phyloP scores from a whole-genome alignment of 2,329 filamentous ascomycete genomes.

The Corynespora cassiicola region DNA sequence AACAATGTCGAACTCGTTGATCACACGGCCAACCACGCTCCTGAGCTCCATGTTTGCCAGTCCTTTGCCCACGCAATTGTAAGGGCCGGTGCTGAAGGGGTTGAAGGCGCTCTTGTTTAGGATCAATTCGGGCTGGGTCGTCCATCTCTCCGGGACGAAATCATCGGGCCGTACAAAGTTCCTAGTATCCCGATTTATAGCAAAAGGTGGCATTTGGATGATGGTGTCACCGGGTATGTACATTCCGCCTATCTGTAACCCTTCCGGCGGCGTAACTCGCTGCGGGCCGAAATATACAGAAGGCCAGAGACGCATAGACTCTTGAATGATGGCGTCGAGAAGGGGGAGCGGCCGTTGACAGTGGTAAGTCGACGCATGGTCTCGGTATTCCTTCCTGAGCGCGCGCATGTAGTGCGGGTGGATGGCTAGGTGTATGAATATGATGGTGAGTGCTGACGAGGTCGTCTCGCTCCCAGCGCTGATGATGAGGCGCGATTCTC shows the following conservation, averaged over 20 bases:
- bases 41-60: constrained; percentile 70
- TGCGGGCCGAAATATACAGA: constrained; percentile 32
- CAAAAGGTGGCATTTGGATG: constrained; percentile 26
- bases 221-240: constrained; percentile 37
- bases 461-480: constrained; percentile 54
- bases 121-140: constrained; percentile 20
- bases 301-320: constrained; percentile 35
- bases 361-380: constrained; percentile 9
- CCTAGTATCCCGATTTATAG: constrained; percentile 21
- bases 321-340: constrained; percentile 41
- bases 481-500: constrained; percentile 39
- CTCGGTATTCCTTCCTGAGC: constrained; percentile 27
- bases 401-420: constrained; percentile 22
- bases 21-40: constrained; percentile 62
- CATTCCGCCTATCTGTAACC: constrained; percentile 24
- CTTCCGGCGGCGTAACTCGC: constrained; percentile 36
- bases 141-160: constrained; percentile 36
- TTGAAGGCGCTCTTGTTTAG: constrained; percentile 64
- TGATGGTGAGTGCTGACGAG: constrained; percentile 59
- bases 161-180: constrained; percentile 27
- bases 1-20: constrained; percentile 64
- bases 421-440: constrained; percentile 46
- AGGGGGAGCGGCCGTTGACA: constrained; percentile 18
- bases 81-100: constrained; percentile 71
- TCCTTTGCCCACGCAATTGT: constrained; percentile 72